Conservation (phyloP, 208 protist genomes). For the Angomonas ambiguus region DNA sequence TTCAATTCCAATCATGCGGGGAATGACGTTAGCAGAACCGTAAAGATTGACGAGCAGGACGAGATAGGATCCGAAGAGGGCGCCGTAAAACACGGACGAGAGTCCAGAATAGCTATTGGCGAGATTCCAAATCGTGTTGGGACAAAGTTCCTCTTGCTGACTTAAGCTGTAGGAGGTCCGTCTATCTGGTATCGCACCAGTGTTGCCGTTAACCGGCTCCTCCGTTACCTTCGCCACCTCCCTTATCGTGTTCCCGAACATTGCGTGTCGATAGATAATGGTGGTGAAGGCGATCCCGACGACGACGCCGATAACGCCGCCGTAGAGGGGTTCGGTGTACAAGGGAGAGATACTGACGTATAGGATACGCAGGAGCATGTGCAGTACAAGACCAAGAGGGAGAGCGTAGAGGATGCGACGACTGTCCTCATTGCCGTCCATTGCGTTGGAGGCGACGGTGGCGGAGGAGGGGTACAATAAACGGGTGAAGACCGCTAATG, state of each 20-base stretch:
- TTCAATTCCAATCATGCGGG: conserved; percentile 63
- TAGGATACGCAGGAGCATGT: conserved; percentile 70
- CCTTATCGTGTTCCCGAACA: conserved; percentile 35
- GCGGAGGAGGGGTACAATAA: conserved; percentile 45
- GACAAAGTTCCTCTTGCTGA: conserved; percentile 7
- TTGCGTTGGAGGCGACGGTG: conserved; percentile 4
- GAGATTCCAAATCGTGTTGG: conserved; percentile 41
- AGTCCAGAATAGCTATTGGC: conserved; percentile 34
- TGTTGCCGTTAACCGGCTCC: background rate
- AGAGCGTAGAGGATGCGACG: conserved; percentile 51
- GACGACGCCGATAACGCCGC: conserved; percentile 49
- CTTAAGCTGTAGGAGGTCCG: too few relatives aligned
- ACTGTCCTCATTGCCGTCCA: conserved; percentile 41
- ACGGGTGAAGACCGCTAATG: conserved; percentile 40
- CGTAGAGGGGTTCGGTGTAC: conserved; percentile 55
- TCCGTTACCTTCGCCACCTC: background rate
- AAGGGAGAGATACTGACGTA: conserved; percentile 50
- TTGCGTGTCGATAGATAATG: conserved; percentile 56
- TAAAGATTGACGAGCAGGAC: conserved; percentile 47
- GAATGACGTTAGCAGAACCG: conserved; percentile 65
- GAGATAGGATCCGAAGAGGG: conserved; percentile 35
- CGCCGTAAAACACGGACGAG: conserved; percentile 31
- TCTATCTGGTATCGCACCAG: too few relatives aligned
- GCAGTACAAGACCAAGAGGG: conserved; percentile 54
- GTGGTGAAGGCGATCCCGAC: conserved; percentile 52